phyloP scores from a whole-genome alignment of 1,284 basidiomycete species.

The Puccinia hordei region DNA sequence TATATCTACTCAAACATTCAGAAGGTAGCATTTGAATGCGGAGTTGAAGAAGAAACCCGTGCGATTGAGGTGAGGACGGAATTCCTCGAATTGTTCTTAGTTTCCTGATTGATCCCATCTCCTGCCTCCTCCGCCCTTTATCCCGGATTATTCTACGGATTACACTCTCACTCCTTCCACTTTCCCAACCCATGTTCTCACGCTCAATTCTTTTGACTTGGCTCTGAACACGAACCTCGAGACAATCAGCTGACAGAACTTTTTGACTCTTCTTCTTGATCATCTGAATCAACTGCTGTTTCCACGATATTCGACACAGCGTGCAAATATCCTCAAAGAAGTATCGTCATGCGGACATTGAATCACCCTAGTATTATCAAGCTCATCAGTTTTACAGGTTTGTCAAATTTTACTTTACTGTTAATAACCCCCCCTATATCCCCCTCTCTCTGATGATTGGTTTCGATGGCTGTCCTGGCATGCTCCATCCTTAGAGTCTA shows the following conservation, averaged over 20 bases:
- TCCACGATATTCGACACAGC: conserved; percentile 65
- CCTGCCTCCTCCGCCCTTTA: not conserved
- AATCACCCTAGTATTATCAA: conserved; percentile 88
- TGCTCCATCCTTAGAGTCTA: conserved; percentile 68
- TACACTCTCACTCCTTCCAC: not conserved
- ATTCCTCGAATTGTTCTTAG: conserved; percentile 53
- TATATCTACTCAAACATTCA: no score
- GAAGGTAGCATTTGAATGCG: conserved; percentile 54
- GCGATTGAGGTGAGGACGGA: conserved; percentile 60
- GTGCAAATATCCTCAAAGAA: conserved; percentile 98
- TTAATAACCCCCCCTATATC: no score
- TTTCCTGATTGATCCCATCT: not conserved
- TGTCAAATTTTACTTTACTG: no score
- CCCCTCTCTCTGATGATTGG: not conserved
- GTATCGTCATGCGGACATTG: conserved; percentile 97
- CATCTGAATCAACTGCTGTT: not conserved
- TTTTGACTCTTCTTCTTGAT: conserved; percentile 20
- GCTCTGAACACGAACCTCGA: not conserved
- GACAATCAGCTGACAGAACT: conserved; percentile 2
- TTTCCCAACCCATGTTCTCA: conserved; percentile 40
- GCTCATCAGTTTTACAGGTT: conserved; percentile 71
- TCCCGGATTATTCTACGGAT: not conserved
- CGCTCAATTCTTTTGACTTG: conserved; percentile 52
- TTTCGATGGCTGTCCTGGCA: not conserved
- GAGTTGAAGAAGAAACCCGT: conserved; percentile 57